Evolutionary conservation across 352 stramenopile genomes (phyloP).

Genomic region (Globisporangium alternatum): DNA sequence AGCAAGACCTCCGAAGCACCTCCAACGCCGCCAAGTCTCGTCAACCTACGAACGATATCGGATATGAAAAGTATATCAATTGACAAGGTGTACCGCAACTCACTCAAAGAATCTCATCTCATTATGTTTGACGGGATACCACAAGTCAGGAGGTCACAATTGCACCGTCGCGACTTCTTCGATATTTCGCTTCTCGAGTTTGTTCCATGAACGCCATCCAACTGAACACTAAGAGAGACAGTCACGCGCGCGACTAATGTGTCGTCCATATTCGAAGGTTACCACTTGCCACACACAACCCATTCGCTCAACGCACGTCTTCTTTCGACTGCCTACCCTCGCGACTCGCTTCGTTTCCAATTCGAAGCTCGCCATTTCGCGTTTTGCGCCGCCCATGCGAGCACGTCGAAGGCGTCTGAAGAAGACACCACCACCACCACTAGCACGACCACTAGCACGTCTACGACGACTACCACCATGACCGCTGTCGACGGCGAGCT

Average conservation of each 20-base stretch:
- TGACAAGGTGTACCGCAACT: neutral
- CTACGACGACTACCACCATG: neutral
- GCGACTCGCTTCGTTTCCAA: neutral
- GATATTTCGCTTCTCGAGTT: neutral
- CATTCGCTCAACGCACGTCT: neutral
- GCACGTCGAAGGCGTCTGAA: neutral
- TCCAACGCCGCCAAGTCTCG: neutral
- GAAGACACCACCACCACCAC: neutral
- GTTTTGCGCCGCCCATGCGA: neutral
- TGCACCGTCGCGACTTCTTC: neutral
- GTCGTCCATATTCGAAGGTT: conserved; percentile 3
- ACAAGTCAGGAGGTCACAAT: neutral
- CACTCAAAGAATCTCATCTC: neutral
- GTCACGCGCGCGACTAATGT: too few species aligned
- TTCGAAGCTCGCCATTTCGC: neutral
- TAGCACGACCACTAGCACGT: neutral
- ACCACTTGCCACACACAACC: neutral
- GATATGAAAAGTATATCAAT: neutral
- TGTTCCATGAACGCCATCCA: too few species aligned
- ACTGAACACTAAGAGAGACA: too few species aligned
- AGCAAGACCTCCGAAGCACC: neutral
- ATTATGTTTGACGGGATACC: neutral
- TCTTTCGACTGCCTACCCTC: neutral
- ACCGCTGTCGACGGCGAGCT: neutral
- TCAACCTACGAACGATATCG: neutral